Conservation (phyloP, 1,284 basidiomycete genomes). For the Hymenochaete sp. region DNA sequence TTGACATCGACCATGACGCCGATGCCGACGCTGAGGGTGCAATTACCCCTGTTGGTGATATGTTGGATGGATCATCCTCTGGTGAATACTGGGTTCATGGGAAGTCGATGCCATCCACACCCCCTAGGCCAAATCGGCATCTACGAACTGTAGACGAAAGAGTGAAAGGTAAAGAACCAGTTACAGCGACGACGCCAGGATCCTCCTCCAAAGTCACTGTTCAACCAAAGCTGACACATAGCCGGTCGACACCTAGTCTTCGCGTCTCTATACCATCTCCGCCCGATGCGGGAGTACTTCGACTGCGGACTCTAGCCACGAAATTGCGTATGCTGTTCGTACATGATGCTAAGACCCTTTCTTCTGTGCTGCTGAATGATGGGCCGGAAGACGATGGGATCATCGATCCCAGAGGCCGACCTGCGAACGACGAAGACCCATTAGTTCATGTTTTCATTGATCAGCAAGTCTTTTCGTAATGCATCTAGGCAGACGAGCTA, state of each 20-base stretch:
- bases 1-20: conserved; percentile 10
- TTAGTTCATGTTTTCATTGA: conserved; percentile 81
- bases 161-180: conserved; percentile 12
- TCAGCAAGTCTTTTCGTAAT: conserved; percentile 43
- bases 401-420: conserved; percentile 40
- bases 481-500: conserved; percentile 11
- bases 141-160: conserved; percentile 6
- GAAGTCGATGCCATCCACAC: conserved; percentile 17
- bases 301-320: conserved; percentile 25
- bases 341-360: conserved; percentile 23
- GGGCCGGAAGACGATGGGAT: conserved; percentile 20
- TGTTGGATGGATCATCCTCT: conserved; percentile 15
- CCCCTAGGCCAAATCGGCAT: conserved; percentile 10
- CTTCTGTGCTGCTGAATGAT: conserved; percentile 32
- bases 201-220: conserved; percentile 10
- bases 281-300: conserved; percentile 33
- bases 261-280: conserved; percentile 15
- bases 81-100: conserved; percentile 12
- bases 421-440: conserved; percentile 41
- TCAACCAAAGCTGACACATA: conserved; percentile 14
- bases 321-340: conserved; percentile 25
- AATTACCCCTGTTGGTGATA: conserved; percentile 11
- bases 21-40: conserved; percentile 15
- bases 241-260: conserved; percentile 16
- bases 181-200: conserved; percentile 12